Percentiles rank a stretch among this genome's conserved stretches.
Conservation (phyloP, 2,329 filamentous ascomycete species). For the Ophiostoma pallidulum region DNA sequence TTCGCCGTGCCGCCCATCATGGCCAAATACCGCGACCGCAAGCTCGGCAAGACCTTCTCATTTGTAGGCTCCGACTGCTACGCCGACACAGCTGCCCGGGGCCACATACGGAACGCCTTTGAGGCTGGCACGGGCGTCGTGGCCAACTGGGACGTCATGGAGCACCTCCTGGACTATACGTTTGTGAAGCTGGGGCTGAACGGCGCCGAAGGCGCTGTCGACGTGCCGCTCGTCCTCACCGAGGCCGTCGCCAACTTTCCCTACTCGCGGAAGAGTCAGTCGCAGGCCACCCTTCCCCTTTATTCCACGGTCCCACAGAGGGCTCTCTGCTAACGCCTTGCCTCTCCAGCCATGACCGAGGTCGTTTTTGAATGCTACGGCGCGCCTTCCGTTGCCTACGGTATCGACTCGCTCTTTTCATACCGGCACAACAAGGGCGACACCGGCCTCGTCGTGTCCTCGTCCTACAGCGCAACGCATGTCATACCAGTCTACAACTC, state of each 20-base stretch:
- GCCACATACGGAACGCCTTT: slow-evolving; percentile 84
- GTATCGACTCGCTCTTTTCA: slow-evolving; percentile 93
- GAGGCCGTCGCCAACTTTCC: slow-evolving; percentile 86
- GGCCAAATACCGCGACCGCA: slow-evolving; percentile 91
- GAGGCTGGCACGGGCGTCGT: slow-evolving; percentile 85
- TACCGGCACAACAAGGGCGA: slow-evolving; percentile 85
- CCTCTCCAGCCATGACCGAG: slow-evolving; percentile 74
- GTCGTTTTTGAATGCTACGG: slow-evolving; percentile 94
- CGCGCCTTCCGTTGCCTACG: slow-evolving; percentile 82
- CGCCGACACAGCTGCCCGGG: slow-evolving; percentile 82
- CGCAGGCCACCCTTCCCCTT: neutral
- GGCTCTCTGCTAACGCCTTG: neutral
- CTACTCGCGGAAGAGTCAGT: slow-evolving; percentile 79
- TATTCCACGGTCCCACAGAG: neutral
- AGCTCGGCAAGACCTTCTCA: slow-evolving; percentile 80
- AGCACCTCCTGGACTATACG: slow-evolving; percentile 85
- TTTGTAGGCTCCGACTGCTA: slow-evolving; percentile 92
- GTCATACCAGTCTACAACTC: slow-evolving; percentile 85
- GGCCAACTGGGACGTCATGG: slow-evolving; percentile 97
- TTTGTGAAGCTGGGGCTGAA: slow-evolving; percentile 92
- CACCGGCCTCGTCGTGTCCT: slow-evolving; percentile 82
- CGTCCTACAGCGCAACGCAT: slow-evolving; percentile 88
- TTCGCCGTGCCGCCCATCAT: slow-evolving; percentile 80
- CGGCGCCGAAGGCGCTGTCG: slow-evolving; percentile 61
- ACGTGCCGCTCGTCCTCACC: slow-evolving; percentile 87